phyloP scores from a whole-genome alignment of 1,284 basidiomycete genomes.

The Rhodotorula sp. region DNA sequence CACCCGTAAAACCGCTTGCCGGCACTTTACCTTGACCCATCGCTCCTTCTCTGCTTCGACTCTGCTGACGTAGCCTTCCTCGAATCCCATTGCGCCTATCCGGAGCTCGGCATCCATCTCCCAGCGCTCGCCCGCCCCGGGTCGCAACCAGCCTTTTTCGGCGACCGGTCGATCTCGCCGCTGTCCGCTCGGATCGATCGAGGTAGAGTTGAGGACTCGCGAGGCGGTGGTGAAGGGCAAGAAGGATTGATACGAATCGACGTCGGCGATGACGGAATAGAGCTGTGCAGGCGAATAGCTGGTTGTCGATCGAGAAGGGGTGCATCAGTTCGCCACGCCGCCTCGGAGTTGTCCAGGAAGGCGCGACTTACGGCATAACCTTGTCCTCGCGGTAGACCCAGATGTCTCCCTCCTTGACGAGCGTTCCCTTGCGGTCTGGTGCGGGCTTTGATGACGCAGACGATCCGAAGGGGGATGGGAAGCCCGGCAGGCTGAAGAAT shows the following conservation, averaged over 20 bases:
- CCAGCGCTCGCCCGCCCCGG: conserved; percentile 47
- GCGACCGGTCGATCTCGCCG: conserved; percentile 15
- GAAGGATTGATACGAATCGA: conserved; percentile 79
- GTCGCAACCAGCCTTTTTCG: conserved; percentile 35
- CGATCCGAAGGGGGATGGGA: conserved; percentile 26
- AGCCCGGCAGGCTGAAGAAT: conserved; percentile 31
- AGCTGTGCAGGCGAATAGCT: conserved; percentile 74
- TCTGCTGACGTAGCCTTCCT: conserved; percentile 81
- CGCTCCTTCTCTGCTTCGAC: conserved; percentile 75
- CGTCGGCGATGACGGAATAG: conserved; percentile 82
- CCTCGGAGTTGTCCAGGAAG: background rate
- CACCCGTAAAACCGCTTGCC: background rate
- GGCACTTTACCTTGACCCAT: conserved; percentile 68
- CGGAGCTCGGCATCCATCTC: conserved; percentile 79
- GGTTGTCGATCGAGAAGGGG: conserved; percentile 20
- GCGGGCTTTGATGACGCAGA: conserved; percentile 5
- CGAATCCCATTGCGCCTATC: conserved; percentile 82
- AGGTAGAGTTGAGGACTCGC: conserved; percentile 57
- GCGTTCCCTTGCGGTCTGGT: conserved; percentile 21
- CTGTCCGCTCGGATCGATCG: conserved; percentile 7
- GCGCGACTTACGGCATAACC: conserved; percentile 24
- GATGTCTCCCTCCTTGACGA: conserved; percentile 12
- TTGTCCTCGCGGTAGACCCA: conserved; percentile 32
- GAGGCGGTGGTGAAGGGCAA: conserved; percentile 85
- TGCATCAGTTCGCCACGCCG: too few relatives aligned